Evolutionary conservation across 2,329 filamentous ascomycete genomes (phyloP), one percentile per base, ranked within the genome.

Genomic region (Zarea fungicola): DNA sequence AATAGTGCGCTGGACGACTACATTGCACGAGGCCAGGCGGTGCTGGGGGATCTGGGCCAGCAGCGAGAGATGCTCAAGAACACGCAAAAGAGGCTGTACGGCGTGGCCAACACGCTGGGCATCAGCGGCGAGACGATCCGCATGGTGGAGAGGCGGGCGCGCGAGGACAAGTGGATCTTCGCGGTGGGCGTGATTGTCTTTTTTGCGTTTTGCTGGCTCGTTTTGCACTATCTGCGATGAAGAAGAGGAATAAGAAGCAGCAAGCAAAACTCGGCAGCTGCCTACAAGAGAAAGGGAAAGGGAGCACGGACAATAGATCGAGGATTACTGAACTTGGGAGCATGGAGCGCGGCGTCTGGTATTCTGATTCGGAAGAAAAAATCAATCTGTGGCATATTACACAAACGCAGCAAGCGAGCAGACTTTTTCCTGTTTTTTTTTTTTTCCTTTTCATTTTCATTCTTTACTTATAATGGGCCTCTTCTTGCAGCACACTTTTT

Each of bases 111-210:
- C 63, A 97, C 93, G 19, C 71, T 99, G 41, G 93, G 93, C 0
- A 80, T 99, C 52, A 95, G 87, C 61, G 91, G 92, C 18, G 92
- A 97, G 65, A 99, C 93, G 2, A 99, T 99, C 56, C 83, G 93
- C 40, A 97, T 93, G 89, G 86, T 99, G 35, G 92, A 97, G 70
- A 73, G 93, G 58, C 77, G 93, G 54, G 90, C 93, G 43, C 87
- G 83, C 66, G 87, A 97, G 73, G 93, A 99, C 66, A 97, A 96
- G 70, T 97, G 91, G 90, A 95, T 99, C 29, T 99, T 99, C 66
- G 87, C 87, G 77, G 86, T 74, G 0, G 90, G 93, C 0, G 89
- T 92, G 3, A 68, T 95, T 5, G 68, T 93, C 29, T 99, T 99
- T 67, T 87, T 97, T 60, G 63, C 80, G 31, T 99, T 99, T 64